Base-by-base conservation (phyloP, 2,329 filamentous ascomycete species). In the Hypomyces rosellus region DNA sequence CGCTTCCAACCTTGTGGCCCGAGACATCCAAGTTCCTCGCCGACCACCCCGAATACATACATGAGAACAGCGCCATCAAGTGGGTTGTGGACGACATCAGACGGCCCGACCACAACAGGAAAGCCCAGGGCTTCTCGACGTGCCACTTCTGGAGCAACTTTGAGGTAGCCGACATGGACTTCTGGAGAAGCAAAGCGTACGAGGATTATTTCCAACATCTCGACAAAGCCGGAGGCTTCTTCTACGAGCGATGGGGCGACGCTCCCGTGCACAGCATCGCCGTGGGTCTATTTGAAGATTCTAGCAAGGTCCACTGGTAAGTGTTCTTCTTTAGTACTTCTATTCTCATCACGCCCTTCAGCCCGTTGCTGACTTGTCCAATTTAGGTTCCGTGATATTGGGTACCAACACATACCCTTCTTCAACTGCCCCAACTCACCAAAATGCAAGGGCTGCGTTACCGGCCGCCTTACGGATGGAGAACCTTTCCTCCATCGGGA, bases 81-180 rank as follows among this genome's bases (percentile, higher is more conserved):
- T 99, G 92, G 92, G 69, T 99, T 54, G 88, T 85, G 1, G 93
- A 99, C 66, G 82, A 80, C 54, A 69, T 77, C 50, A 79, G 84
- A 44, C 81, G 93, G 45, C 91, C 92, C 1, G 81, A 89, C 13
- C 87, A 95, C 68, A 89, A 89, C 64, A 67, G 77, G 48, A 82
- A 85, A 55, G 92, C 92, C 6, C 87, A 95, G 61, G 93, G 93
- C 34, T 99, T 96, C 74, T 95, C 89, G 34, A 97, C 93, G 2
- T 99, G 93, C 68, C 93, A 99, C 69, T 99, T 99, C 76, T 99
- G 93, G 93, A 93, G 86, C 62, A 99, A 99, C 70, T 99, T 99
- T 61, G 93, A 99, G 70, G 92, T 99, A 61, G 92, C 81, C 43
- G 89, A 96, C 68, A 81, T 99, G 79, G 81, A 81, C 55, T 96